Conservation (phyloP, 2,329 filamentous ascomycete species). For the Aspergillus fumigatiaffinis region DNA sequence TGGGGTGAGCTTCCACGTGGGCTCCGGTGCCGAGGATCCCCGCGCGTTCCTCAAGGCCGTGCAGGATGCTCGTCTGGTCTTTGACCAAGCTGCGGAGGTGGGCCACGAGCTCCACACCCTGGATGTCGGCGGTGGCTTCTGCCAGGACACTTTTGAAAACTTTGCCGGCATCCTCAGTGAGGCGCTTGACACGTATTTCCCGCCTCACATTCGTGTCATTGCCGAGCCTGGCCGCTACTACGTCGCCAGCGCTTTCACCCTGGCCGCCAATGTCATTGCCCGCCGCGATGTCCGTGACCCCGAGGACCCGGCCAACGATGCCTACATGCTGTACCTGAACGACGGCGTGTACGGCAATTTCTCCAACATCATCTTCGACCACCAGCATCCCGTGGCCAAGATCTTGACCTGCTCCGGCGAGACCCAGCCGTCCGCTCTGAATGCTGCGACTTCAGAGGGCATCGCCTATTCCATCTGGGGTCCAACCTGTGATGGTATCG, state of each 20-base stretch:
- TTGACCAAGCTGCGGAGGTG: slow-evolving; percentile 72
- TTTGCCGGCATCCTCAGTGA: slow-evolving; percentile 78
- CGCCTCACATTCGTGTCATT: slow-evolving; percentile 77
- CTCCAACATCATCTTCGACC: slow-evolving; percentile 98
- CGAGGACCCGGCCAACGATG: slow-evolving; percentile 41
- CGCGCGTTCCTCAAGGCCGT: slow-evolving; percentile 86
- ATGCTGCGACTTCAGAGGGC: slow-evolving; percentile 40
- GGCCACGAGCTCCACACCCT: slow-evolving; percentile 82
- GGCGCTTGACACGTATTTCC: slow-evolving; percentile 85
- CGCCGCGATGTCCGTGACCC: slow-evolving; percentile 81
- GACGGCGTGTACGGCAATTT: slow-evolving; percentile 98
- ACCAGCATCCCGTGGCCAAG: slow-evolving; percentile 84
- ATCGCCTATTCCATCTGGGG: slow-evolving; percentile 96
- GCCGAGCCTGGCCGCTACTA: slow-evolving; percentile 97
- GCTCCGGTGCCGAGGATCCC: slow-evolving; percentile 93
- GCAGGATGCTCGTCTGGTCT: slow-evolving; percentile 80
- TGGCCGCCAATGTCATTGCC: slow-evolving; percentile 94
- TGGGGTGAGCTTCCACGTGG: slow-evolving; percentile 96
- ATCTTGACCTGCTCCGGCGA: slow-evolving; percentile 65
- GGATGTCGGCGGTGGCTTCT: slow-evolving; percentile 93
- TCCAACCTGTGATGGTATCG: slow-evolving; percentile 95
- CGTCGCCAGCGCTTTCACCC: slow-evolving; percentile 85
- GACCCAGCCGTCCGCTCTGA: slow-evolving; percentile 54
- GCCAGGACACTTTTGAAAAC: slow-evolving; percentile 80
- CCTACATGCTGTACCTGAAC: slow-evolving; percentile 97